Evolutionary conservation across 495 filamentous ascomycete species (phyloP).

Genomic region (Talaromyces stipitatus): DNA sequence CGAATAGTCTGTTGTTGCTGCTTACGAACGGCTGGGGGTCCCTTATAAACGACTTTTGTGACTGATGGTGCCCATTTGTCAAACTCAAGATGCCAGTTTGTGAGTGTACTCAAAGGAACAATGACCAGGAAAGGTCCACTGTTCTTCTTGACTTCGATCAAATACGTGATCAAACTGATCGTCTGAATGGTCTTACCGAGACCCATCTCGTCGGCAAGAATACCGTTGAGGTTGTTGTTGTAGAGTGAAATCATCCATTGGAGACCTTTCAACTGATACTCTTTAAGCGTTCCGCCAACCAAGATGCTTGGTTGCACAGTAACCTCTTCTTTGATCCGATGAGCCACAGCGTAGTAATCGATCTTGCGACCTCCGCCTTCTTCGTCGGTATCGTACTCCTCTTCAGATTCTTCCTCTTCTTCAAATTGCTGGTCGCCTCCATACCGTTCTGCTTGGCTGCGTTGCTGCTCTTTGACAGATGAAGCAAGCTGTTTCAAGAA

Average conservation of each 20-base stretch:
- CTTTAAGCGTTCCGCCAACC: constrained; percentile 86
- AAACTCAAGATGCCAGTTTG: constrained; percentile 98
- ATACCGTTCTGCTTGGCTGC: constrained; percentile 69
- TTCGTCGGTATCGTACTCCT: constrained; percentile 63
- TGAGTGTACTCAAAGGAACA: constrained; percentile 90
- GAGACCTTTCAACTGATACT: constrained; percentile 95
- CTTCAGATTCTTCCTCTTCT: constrained; percentile 56
- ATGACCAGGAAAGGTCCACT: constrained; percentile 93
- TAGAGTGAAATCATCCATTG: constrained; percentile 99
- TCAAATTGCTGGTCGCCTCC: constrained; percentile 53
- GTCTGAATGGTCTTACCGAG: constrained; percentile 99
- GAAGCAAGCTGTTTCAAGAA: constrained; percentile 92
- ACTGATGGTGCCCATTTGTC: constrained; percentile 97
- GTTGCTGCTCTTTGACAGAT: constrained; percentile 88
- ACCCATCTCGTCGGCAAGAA: constrained; percentile 98
- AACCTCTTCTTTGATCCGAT: constrained; percentile 89
- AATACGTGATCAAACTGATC: constrained; percentile 92
- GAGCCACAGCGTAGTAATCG: constrained; percentile 97
- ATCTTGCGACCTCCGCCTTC: constrained; percentile 63
- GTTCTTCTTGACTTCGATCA: constrained; percentile 92
- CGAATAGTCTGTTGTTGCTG: constrained; percentile 88
- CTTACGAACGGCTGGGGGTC: constrained; percentile 82
- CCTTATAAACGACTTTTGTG: constrained; percentile 87
- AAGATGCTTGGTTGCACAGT: constrained; percentile 73
- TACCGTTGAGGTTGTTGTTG: constrained; percentile 99